phyloP scores from a whole-genome alignment of 2,329 filamentous ascomycete genomes.

The Fusarium sp. region DNA sequence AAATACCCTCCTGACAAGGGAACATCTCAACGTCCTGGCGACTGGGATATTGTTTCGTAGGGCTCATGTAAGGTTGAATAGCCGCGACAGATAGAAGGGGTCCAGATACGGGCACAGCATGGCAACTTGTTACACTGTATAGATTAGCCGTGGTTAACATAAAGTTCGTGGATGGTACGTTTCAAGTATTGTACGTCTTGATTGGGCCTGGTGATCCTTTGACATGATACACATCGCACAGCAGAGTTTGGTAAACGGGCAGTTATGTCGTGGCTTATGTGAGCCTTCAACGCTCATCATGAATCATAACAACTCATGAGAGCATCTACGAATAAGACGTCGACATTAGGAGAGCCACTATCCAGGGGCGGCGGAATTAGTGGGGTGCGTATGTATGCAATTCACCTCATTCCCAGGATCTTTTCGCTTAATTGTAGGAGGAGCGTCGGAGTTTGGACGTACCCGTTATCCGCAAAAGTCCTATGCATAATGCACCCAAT shows the following conservation, averaged over 20 bases:
- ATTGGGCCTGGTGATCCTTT: neutral
- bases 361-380: conserved; percentile 33
- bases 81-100: conserved; percentile 12
- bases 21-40: neutral
- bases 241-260: neutral
- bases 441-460: conserved; percentile 29
- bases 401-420: conserved; percentile 31
- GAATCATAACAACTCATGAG: neutral
- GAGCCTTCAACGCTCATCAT: conserved; percentile 28
- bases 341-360: neutral
- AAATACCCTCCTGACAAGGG: conserved; percentile 2
- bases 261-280: conserved; percentile 35
- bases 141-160: conserved; percentile 7
- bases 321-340: neutral
- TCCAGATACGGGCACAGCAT: neutral
- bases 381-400: conserved; percentile 20
- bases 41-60: neutral
- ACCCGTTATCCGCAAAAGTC: conserved; percentile 38
- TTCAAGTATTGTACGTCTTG: neutral
- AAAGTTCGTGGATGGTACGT: conserved; percentile 2
- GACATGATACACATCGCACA: neutral
- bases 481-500: neutral
- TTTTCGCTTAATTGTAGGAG: conserved; percentile 25
- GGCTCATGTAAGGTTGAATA: neutral
- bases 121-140: neutral